A percentile compares a stretch with the other conserved stretches of the same genome.
These are phyloP conservation scores for Ceratocystis papillata DNA, from an alignment of 2,329 filamentous ascomycete species.

Conservation along the genomic window DNA sequence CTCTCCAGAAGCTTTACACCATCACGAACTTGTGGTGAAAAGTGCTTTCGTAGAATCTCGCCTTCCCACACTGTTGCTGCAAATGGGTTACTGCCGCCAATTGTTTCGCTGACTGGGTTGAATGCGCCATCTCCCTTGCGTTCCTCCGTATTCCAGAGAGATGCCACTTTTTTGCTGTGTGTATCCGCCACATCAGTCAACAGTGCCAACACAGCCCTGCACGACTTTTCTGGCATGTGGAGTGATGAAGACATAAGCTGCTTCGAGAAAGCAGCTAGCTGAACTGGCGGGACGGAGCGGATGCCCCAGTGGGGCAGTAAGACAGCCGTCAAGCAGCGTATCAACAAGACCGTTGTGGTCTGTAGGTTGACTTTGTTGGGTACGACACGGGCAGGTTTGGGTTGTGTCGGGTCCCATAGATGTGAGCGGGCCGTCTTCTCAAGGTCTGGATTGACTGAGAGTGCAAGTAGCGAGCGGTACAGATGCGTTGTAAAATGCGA, in stretches of 20 bases:
- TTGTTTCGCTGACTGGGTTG: slow-evolving; percentile 58
- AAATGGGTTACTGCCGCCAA: slow-evolving; percentile 84
- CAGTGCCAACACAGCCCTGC: slow-evolving; percentile 66
- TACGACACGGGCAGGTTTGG: slow-evolving; percentile 33
- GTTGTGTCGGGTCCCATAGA: slow-evolving; percentile 52
- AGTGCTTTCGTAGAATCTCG: slow-evolving; percentile 75
- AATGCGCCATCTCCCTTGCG: slow-evolving; percentile 82
- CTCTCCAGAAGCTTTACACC: slow-evolving; percentile 60
- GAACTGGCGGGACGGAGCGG: slow-evolving; percentile 64
- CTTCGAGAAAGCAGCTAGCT: slow-evolving; percentile 87
- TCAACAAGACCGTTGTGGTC: slow-evolving; percentile 83
- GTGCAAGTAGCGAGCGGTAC: slow-evolving; percentile 69
- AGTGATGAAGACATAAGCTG: slow-evolving; percentile 72
- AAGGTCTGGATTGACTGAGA: slow-evolving; percentile 73
- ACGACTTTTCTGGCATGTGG: slow-evolving; percentile 83
- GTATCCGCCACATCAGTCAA: slow-evolving; percentile 67
- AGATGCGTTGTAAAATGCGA: slow-evolving; percentile 93
- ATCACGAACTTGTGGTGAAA: slow-evolving; percentile 74
- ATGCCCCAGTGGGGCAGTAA: slow-evolving; percentile 66
- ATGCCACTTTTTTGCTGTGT: slow-evolving; percentile 69
- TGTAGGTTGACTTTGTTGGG: slow-evolving; percentile 74
- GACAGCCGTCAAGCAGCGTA: slow-evolving; percentile 72
- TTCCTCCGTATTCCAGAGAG: slow-evolving; percentile 93
- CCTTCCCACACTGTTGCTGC: slow-evolving; percentile 88
- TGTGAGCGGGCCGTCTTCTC: slow-evolving; percentile 67